Base-by-base conservation (phyloP, 148 eudicot genomes). In the Rhododendron kiyosumense region DNA sequence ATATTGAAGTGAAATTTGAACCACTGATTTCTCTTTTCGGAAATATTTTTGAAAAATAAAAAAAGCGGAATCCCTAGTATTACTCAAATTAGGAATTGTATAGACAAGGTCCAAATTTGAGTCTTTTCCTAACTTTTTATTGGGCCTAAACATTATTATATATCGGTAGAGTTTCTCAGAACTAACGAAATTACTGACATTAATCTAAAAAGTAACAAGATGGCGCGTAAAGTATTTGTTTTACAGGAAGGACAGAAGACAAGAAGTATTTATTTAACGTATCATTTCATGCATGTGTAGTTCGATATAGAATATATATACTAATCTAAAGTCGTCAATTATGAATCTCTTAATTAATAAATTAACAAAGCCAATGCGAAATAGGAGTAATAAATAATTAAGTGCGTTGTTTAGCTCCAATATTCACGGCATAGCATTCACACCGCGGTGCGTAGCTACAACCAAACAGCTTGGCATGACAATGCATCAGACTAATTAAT, bases 391-490 rank as follows among this genome's bases (percentile, higher is more conserved):
- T 75, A 81, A 57, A 30, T 71, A 63, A 63, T 30, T 46, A 46
- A 63, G 26, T 24, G 34, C 48, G 24, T 86, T 61, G 83, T 87
- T 84, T 78, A 43, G 22, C 54, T 87, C 90, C 90, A 88, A 89
- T 87, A 89, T 81, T 89, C 75, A 89, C 79, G 85, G 81, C 38
- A 59, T 81, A 75, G 36, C 89, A 74, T 85, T 83, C 87, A 84
- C 89, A 79, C 22, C 51, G 73, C 48, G 59, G 86, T 87, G 81
- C 61, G 81, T 54, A 80, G 76, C 41, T 81, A 81, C 89, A 87
- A 81, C 78, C 84, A 63, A 81, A 87, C 89, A 87, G 89, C 84
- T 87, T 84, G 89, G 75, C 86, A 36, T 78, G 61, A 65, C 82
- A 61, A 36, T 32, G 69, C 84, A 54, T 78, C 13, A 43, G 26